phyloP scores from a whole-genome alignment of 805 yeast species.

The Isabelozyma heimii region DNA sequence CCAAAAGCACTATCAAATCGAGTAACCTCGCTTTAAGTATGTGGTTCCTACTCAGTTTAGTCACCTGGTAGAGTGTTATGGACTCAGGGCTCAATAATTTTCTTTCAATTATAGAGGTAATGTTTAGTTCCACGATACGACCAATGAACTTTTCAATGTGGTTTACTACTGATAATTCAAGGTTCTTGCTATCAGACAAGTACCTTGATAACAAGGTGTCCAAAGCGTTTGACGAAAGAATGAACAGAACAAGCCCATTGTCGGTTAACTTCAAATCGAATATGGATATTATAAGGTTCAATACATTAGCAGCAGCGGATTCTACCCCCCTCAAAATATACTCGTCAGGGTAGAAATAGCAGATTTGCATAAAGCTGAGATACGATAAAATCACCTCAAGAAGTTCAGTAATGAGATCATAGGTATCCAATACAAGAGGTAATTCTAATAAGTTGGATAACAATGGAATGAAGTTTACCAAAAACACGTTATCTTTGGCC shows the following conservation, averaged over 20 bases:
- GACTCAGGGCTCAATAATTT: slow-evolving; percentile 3
- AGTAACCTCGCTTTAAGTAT: slow-evolving; percentile 16
- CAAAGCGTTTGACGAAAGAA: not conserved
- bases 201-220: not conserved
- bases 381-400: not conserved
- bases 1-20: slow-evolving; percentile 13
- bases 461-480: not conserved
- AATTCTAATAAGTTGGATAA: not conserved
- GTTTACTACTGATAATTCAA: not conserved
- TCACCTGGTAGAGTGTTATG: slow-evolving; percentile 5
- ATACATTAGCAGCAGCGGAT: not conserved
- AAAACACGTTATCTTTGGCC: not conserved
- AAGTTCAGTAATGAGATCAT: not conserved
- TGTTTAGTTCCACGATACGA: not conserved
- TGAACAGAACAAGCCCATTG: not conserved
- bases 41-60: slow-evolving; percentile 8
- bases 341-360: not conserved
- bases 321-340: not conserved
- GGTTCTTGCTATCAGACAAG: not conserved
- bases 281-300: not conserved
- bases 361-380: not conserved
- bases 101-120: not conserved
- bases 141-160: not conserved
- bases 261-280: not conserved
- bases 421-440: not conserved